These are phyloP conservation scores for Eimeria praecox DNA, from an alignment of 169 alveolate genomes.

Conservation along the genomic window DNA sequence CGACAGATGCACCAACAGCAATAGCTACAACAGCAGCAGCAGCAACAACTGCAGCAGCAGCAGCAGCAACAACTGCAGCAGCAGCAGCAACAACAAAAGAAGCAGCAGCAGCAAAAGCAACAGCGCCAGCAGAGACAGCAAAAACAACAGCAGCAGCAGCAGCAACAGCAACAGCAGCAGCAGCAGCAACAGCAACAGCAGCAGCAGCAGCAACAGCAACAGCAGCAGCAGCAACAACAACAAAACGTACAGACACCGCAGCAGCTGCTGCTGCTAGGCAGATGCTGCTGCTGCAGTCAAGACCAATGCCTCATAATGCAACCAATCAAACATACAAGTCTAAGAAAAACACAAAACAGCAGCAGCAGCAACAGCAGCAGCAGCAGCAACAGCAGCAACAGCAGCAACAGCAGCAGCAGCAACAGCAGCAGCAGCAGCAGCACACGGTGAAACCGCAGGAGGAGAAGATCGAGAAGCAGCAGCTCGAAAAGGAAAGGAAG, in stretches of 20 bases:
- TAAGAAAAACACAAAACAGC: no score
- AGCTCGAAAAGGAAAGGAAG: not conserved
- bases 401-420: not conserved
- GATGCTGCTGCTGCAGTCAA: not conserved
- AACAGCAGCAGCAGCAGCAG: not conserved
- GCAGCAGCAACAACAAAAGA: not conserved
- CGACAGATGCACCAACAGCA: not conserved
- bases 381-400: not conserved
- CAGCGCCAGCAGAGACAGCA: not conserved
- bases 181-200: not conserved
- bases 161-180: not conserved
- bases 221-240: not conserved
- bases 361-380: not conserved
- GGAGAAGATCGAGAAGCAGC: not conserved
- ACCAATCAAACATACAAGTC: no score
- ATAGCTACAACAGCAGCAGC: not conserved
- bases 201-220: not conserved
- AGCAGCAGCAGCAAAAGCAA: not conserved
- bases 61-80: not conserved
- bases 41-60: not conserved
- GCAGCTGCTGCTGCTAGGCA: not conserved
- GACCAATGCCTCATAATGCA: no score
- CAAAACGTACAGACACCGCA: not conserved
- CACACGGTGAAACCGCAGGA: not conserved
- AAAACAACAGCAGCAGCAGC: not conserved